Evolutionary conservation across 345 rosid genomes (phyloP).

Genomic region (Euphorbia lathyris): DNA sequence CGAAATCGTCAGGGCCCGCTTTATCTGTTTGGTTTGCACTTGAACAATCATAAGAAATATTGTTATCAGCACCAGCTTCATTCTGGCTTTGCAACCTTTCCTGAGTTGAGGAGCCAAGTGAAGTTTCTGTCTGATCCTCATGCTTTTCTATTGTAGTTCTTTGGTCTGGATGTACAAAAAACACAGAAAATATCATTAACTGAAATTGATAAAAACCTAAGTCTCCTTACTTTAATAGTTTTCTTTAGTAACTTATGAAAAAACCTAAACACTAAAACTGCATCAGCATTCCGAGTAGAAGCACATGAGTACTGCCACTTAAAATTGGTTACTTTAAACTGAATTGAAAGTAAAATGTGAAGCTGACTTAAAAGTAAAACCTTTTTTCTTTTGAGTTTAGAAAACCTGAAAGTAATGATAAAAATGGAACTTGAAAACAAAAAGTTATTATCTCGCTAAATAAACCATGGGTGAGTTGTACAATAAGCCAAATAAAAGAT

Average conservation of each 20-base stretch:
- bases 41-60: constrained; percentile 46
- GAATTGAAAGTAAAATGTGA: too few relatives aligned
- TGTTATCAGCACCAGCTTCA: constrained; percentile 44
- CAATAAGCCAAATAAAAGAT: not conserved
- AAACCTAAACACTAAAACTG: not conserved
- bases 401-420: too few relatives aligned
- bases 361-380: not conserved
- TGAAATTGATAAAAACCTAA: not conserved
- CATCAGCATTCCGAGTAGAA: not conserved
- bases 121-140: constrained; percentile 45
- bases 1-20: constrained; percentile 43
- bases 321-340: too few relatives aligned
- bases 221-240: not conserved
- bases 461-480: not conserved
- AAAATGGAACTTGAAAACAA: too few relatives aligned
- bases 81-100: constrained; percentile 47
- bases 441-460: not conserved
- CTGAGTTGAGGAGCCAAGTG: constrained; percentile 54
- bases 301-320: not conserved
- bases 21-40: constrained; percentile 55
- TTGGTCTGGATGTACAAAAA: constrained; percentile 40
- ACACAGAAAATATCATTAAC: constrained; percentile 5
- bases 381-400: not conserved
- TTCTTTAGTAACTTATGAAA: not conserved
- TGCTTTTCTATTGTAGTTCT: constrained; percentile 48